Base-by-base conservation (phyloP, 495 filamentous ascomycete species). In the Penicillium chermesinum region DNA sequence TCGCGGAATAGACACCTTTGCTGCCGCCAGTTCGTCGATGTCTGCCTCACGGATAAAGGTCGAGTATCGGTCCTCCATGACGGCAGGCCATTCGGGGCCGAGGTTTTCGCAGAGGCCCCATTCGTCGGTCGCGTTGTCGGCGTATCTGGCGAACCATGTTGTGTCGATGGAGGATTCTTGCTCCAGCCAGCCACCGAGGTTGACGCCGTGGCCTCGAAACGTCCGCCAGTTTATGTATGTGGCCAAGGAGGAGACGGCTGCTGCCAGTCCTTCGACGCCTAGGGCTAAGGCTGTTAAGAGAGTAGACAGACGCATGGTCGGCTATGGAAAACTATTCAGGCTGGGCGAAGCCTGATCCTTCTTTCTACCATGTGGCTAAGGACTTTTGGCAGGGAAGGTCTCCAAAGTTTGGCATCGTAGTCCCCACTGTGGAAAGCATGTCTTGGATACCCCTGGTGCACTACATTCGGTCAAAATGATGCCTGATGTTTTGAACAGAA, bases 151-250 rank as follows among this genome's bases (percentile, higher is more conserved):
- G 63, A 63, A 66, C 51, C 57, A 69, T 0, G 41, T 9, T 2
- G 50, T 61, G 48, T 63, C 59, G 25, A 66, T 61, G 7, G 58
- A 63, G 17, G 63, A 61, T 43, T 68, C 65, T 49, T 68, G 63
- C 7, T 56, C 58, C 0, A 68, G 59, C 65, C 63, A 66, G 27
- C 63, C 65, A 7, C 65, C 63, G 10, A 68, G 53, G 27, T 68
- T 68, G 34, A 58, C 59, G 17, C 62, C 62, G 36, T 62, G 41
- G 27, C 50, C 59, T 7, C 54, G 48, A 46, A 61, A 65, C 16
- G 52, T 63, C 33, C 46, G 47, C 60, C 62, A 65, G 44, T 66
- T 38, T 17, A 56, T 44, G 40, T 63, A 63, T 41, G n/a, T n/a
- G n/a, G n/a, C n/a, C 15, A 53, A n/a, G n/a, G 34, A 8, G 16